Base-by-base conservation (phyloP, 2,329 filamentous ascomycete genomes). In the Alternaria brassicae region DNA sequence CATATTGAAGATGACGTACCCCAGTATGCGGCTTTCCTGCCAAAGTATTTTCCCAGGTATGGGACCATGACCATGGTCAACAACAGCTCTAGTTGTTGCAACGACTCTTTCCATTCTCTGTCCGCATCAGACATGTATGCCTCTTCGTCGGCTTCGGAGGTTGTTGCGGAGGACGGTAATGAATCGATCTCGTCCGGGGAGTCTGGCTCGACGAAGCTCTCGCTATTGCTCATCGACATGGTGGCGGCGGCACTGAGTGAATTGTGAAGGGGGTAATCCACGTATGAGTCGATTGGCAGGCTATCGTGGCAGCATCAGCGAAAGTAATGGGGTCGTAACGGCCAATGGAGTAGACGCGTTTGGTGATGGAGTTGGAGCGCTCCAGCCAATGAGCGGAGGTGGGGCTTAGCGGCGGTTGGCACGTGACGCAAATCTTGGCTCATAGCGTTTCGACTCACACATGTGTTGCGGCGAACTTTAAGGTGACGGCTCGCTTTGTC, bases 21-120 rank as follows among this genome's bases (percentile, higher is more conserved):
- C 92, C 93, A 97, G 77, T 96, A 97, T 60, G 94, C 94, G 82
- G 93, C 96, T 79, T 92, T 96, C 77, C 95, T 86, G 44, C 95
- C 95, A 78, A 97, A 88, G 80, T 93, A 98, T 80, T 98, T 99
- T 59, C 95, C 95, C 68, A 92, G 83, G 78, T 96, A 97, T 3
- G 95, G 95, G 50, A 99, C 90, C 69, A 98, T 79, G 48, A 98
- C 91, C 92, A 99, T 96, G 19, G 91, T 96, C 75, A 98, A 80
- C 67, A 99, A 84, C 66, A 98, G 84, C 81, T 99, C 93, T 60
- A 99, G 81, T 81, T 99, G 95, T 79, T 97, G 92, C 63, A 99
- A 81, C 71, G 91, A 96, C 72, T 93, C 91, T 71, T 94, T 90
- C 95, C 95, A 99, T 80, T 99, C 94, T 61, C 87, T 86, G 79